Conservation (phyloP, 441 rosid species). For the Pelargonium exstipulatum region DNA sequence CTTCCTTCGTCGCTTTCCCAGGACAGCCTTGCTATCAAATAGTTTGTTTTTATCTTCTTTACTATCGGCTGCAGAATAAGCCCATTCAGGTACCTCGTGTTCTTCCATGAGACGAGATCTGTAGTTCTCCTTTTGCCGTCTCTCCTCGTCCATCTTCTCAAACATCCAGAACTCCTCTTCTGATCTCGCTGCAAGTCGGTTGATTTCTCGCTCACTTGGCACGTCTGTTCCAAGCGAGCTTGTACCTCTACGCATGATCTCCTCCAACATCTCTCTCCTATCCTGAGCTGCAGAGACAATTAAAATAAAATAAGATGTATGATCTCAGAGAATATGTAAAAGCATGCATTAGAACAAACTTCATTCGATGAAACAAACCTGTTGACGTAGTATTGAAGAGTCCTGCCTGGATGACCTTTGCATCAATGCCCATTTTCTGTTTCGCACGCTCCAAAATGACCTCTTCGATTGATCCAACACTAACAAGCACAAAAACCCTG, state of each 20-base stretch:
- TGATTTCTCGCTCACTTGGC: slow-evolving; percentile 98
- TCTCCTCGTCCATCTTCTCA: slow-evolving; percentile 94
- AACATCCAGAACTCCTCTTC: slow-evolving; percentile 86
- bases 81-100: slow-evolving; percentile 99
- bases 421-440: slow-evolving; percentile 99
- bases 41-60: slow-evolving; percentile 59
- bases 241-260: slow-evolving; percentile 93
- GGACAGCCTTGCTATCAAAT: slow-evolving; percentile 41
- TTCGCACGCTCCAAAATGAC: slow-evolving; percentile 98
- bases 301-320: slow-evolving; percentile 19
- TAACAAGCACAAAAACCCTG: slow-evolving; percentile 94
- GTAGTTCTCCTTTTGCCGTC: slow-evolving; percentile 78
- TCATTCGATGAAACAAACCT: slow-evolving; percentile 43
- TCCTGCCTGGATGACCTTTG: slow-evolving; percentile 99
- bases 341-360: not conserved
- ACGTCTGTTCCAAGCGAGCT: slow-evolving; percentile 94
- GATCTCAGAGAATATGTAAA: slow-evolving; percentile 8
- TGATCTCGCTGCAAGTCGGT: slow-evolving; percentile 86
- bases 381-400: slow-evolving; percentile 98
- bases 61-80: slow-evolving; percentile 43
- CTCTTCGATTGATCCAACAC: slow-evolving; percentile 99
- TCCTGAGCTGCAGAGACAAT: slow-evolving; percentile 66
- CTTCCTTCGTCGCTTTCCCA: slow-evolving; percentile 82
- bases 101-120: slow-evolving; percentile 93
- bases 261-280: slow-evolving; percentile 91